Evolutionary conservation across 305 asterid genomes (phyloP), one percentile per base, ranked within the genome.

Genomic region (Solanum hybrid): DNA sequence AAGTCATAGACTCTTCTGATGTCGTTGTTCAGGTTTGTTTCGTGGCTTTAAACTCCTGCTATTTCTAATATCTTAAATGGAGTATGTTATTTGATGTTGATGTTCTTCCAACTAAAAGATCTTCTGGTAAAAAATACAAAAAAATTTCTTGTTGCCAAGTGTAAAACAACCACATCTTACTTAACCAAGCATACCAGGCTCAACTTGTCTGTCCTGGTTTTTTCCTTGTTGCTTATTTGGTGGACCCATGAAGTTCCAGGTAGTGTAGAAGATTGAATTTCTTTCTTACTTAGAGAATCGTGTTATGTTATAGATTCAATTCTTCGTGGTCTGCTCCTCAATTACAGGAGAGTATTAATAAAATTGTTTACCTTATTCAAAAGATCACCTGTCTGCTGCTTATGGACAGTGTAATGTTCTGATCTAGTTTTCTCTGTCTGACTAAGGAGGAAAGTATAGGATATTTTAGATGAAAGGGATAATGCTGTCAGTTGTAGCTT

Each of bases 1-100:
- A 96, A 94, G 99, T 97, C 85, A 93, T 97, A 27, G 99, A 97
- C 91, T 96, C 99, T 81, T 97, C 99, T 13, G 99, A 97, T 92
- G 97, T 95, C 90, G 96, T 96, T 90, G 93, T 97, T 81, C 99
- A 97, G 99, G 99, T 97, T 86, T 34, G 80, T 31, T 32, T 60
- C 2, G 35, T 77, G 35, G n/a, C 2, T 36, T 51, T 31, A 4
- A 98, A 89, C 99, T 32, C 34, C 35, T 32, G 35, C 35, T 32
- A 32, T 32, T 32, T 32, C 35, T 32, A 32, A 32, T 32, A 32
- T 4, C 35, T 32, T 0, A 32, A 32, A 32, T 32, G 35, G 35
- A 32, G 35, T 32, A 36, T 79, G 32, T n/a, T 79, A 12, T 79
- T 35, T 40, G 64, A 37, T 5, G 64, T 24, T 79, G 85, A 60